Evolutionary conservation across 805 yeast species (phyloP).

Genomic region (Metschnikowia matae): DNA sequence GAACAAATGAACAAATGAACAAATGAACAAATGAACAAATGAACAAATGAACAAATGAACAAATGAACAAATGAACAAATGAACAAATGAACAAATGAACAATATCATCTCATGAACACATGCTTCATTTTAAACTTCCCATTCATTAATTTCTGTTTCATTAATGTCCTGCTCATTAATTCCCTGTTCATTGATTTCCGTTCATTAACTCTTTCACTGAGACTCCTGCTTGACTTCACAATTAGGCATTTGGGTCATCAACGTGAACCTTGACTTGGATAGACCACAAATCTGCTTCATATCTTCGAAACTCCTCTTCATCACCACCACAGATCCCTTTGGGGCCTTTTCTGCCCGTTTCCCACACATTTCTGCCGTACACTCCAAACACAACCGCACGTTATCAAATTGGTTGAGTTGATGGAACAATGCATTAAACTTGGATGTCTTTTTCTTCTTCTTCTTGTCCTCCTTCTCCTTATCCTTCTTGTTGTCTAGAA

Average conservation of each 20-base stretch:
- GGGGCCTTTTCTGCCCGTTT: conserved; percentile 19
- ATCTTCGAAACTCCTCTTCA: conserved; percentile 20
- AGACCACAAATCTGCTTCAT: conserved; percentile 20
- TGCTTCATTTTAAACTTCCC: too few relatives aligned
- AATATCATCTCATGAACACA: too few relatives aligned
- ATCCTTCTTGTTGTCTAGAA: not conserved
- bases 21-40: too few relatives aligned
- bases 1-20: too few relatives aligned
- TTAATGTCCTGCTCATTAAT: too few relatives aligned
- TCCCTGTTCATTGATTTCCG: too few relatives aligned
- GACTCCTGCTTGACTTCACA: too few relatives aligned
- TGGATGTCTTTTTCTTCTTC: conserved; percentile 17
- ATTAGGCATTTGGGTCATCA: not conserved
- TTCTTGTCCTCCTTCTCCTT: not conserved
- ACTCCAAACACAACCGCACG: conserved; percentile 30
- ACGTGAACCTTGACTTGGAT: conserved; percentile 16
- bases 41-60: too few relatives aligned
- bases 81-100: too few relatives aligned
- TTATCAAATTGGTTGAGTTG: conserved; percentile 24
- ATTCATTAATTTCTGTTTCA: too few relatives aligned
- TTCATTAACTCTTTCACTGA: too few relatives aligned
- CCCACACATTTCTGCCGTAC: conserved; percentile 23
- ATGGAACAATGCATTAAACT: conserved; percentile 19
- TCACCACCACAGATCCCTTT: conserved; percentile 20
- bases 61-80: too few relatives aligned